Conservation (phyloP, 1,139 yeast species). For the Schizosaccharomyces versatilis region DNA sequence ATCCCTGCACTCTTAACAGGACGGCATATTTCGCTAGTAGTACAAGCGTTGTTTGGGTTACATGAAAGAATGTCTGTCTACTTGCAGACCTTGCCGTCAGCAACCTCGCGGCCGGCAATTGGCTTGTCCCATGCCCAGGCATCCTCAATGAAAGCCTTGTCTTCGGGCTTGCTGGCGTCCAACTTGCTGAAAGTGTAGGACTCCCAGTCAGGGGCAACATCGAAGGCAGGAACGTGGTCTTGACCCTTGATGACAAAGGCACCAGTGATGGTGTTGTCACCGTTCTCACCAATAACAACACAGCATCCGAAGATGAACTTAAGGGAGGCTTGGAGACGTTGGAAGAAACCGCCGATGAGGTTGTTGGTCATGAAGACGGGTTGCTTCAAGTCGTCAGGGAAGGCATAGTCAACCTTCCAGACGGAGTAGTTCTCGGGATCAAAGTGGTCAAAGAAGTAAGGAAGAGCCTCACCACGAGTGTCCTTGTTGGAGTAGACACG, state of each 20-base stretch:
- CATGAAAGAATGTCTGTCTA: neutral
- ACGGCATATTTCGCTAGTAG: too few species aligned
- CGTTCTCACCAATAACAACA: conserved; percentile 96
- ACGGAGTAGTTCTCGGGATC: conserved; percentile 78
- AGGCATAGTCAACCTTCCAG: conserved; percentile 85
- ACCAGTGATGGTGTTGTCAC: conserved; percentile 92
- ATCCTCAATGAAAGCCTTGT: conserved; percentile 46
- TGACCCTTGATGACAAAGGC: conserved; percentile 91
- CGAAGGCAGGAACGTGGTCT: conserved; percentile 72
- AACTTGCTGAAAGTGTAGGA: conserved; percentile 47
- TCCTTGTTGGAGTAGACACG: conserved; percentile 92
- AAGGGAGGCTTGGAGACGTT: conserved; percentile 76
- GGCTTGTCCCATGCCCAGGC: conserved; percentile 81
- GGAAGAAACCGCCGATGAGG: conserved; percentile 95
- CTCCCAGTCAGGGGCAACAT: conserved; percentile 99
- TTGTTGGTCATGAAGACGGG: conserved; percentile 89
- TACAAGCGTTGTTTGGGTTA: too few species aligned
- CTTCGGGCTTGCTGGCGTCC: conserved; percentile 45
- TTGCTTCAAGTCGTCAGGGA: conserved; percentile 89
- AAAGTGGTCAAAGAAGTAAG: conserved; percentile 96
- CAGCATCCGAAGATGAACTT: conserved; percentile 84
- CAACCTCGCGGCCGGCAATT: conserved; percentile 48
- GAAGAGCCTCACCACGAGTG: conserved; percentile 81
- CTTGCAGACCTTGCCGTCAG: conserved; percentile 60
- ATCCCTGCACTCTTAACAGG: too few species aligned